Evolutionary conservation across 2,329 filamentous ascomycete species (phyloP).

Genomic region (Colletotrichum spaethianum): DNA sequence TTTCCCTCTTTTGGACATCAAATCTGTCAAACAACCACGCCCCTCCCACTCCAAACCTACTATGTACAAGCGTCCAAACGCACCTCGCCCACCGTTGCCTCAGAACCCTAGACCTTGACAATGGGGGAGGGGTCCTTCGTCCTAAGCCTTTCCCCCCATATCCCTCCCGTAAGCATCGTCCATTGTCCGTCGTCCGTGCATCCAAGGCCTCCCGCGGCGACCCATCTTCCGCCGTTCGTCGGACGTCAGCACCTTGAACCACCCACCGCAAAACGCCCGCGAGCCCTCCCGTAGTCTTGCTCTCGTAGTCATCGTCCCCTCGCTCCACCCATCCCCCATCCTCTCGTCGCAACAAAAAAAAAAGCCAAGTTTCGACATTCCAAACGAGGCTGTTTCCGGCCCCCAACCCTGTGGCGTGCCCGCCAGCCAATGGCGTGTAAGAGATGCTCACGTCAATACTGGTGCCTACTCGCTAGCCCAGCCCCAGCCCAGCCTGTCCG

Average conservation of each 20-base stretch:
- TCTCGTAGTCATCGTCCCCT: not conserved
- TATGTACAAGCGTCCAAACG: not conserved
- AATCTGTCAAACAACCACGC: not conserved
- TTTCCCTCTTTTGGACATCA: not conserved
- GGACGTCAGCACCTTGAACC: conserved; percentile 19
- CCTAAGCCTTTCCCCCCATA: no score
- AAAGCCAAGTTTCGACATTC: not conserved
- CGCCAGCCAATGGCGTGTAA: conserved; percentile 38
- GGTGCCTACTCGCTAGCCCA: not conserved
- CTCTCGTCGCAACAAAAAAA: not conserved
- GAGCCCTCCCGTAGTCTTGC: not conserved
- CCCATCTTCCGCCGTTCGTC: not conserved
- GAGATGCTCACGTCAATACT: conserved; percentile 4
- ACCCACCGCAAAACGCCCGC: not conserved
- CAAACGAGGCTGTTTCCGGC: conserved; percentile 22
- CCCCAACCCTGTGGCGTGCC: not conserved
- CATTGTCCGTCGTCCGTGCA: not conserved
- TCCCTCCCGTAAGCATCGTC: not conserved
- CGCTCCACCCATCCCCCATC: not conserved
- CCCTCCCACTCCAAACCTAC: not conserved
- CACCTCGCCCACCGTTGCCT: not conserved
- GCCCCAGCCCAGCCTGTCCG: not conserved
- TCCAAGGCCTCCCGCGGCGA: conserved; percentile 8
- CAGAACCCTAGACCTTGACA: not conserved
- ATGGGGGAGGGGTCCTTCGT: not conserved